phyloP scores from a whole-genome alignment of 164 flowering plant species.

The Magnolia kwangsiensis region DNA sequence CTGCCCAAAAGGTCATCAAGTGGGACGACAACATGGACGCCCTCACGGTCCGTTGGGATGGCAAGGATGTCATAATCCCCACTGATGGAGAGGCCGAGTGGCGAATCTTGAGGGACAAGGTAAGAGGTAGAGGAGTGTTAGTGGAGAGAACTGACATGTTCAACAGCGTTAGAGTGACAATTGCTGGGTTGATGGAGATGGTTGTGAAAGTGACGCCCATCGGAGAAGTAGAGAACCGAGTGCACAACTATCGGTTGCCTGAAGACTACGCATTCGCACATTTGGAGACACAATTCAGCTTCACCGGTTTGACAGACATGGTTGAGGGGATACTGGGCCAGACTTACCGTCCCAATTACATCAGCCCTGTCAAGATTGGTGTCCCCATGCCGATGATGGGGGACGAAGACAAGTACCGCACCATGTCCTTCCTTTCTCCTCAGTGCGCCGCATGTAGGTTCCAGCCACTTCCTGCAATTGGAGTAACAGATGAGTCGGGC shows the following conservation, averaged over 20 bases:
- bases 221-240: conserved; percentile 47
- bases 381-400: conserved; percentile 79
- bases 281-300: conserved; percentile 35
- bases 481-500: neutral
- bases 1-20: conserved; percentile 46
- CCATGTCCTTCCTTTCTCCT: conserved; percentile 50
- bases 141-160: conserved; percentile 59
- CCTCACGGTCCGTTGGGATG: conserved; percentile 48
- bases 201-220: conserved; percentile 51
- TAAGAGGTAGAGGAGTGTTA: conserved; percentile 31
- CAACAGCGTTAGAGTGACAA: conserved; percentile 45
- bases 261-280: conserved; percentile 51
- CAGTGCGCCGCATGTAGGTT: conserved; percentile 54
- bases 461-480: neutral
- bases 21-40: conserved; percentile 63
- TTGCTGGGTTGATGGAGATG: conserved; percentile 41
- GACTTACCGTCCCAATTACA: conserved; percentile 61
- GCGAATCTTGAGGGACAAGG: conserved; percentile 14
- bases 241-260: conserved; percentile 62
- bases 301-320: conserved; percentile 33
- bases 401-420: conserved; percentile 65
- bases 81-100: conserved; percentile 60
- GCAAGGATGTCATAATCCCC: conserved; percentile 33
- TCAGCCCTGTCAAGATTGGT: conserved; percentile 57
- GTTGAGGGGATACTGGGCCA: conserved; percentile 70